Base-by-base conservation (phyloP, 768 basidiomycete species). In the Floccularia luteovirens region DNA sequence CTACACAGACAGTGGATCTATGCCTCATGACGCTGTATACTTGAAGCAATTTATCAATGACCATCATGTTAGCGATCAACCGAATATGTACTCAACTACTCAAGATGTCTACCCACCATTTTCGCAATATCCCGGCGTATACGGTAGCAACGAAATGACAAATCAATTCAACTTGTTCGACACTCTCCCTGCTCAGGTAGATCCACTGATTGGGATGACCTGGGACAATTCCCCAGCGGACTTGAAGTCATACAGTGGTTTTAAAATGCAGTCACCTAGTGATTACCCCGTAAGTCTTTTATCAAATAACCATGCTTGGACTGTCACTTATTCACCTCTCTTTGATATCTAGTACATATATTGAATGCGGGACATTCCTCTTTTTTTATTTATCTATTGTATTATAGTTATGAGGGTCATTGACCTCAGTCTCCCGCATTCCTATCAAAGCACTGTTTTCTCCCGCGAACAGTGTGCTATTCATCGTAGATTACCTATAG, bases 151-250 rank as follows among this genome's bases (percentile, higher is more conserved):
- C 43, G 61, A 63, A 24, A 42, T 54, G 17, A 42, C 56, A 19
- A 58, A 53, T 40, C 64, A 66, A 24, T 58, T 62, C 41, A 28
- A 56, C 10, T 40, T 62, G 19, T 61, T 63, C 36, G 63, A 64
- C 14, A 32, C 43, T 19, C 44, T 50, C 14, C 54, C 51, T 24
- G 27, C 46, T 34, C 57, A 60, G 36, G 51, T 58, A 16, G 57
- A 54, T 33, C 44, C 57, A 23, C 46, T 58, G 39, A 48, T 58
- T 38, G 50, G 51, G 30, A 43, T 59, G 43, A 46, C 54, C 35
- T 66, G 63, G 62, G 60, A 59, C 16, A 41, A 42, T 13, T 14
- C 47, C 3, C 45, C 53, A 24, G 41, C 53, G 14, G 55, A 58
- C 25, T 39, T 53, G 19, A 62, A 59, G 50, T 48, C 53, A 22